Base-by-base conservation (phyloP, 805 yeast species). In the Yamadazyma olivae region DNA sequence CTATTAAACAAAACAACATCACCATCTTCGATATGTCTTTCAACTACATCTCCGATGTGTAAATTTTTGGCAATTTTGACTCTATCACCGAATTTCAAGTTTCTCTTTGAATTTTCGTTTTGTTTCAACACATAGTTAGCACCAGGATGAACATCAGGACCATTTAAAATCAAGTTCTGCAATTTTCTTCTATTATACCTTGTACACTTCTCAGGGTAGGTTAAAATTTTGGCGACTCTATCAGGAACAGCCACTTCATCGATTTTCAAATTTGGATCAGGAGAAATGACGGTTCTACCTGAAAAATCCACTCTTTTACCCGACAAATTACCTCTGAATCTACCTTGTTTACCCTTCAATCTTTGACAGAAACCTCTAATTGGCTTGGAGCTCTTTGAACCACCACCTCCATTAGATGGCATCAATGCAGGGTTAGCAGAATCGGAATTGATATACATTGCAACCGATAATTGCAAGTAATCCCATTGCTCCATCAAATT, bases 401-500 rank as follows among this genome's bases (percentile, higher is more conserved):
- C 75, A 25, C 15, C 15, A 22, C 81, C 73, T 43, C 77, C 76
- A 15, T 74, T 67, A 18, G 85, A 83, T 2, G 96, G 95, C 44
- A 81, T 57, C 58, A 81, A 71, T 4, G 89, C 79, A 10, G 90
- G 89, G 38, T 82, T 79, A 12, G 90, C 93, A 20, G 95, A 83
- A 61, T 93, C 99, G 1, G 96, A 87, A 59, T 93, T 93, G 51
- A 93, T 93, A 58, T 93, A 93, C 88, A 93, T 86, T 15, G 99
- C 99, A 32, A 93, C 90, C 1, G 96, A 85, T 35, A 93, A 71
- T 62, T 93, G 99, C 46, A 93, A 65, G 56, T 87, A 93, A 55
- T 93, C 99, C 99, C 99, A 93, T 55, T 93, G 99, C 54, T 91
- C 98, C 96, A 93, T 90, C 62, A 93, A 71, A 51, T 87, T 87